Base-by-base conservation (phyloP, 2,329 filamentous ascomycete species). In the Talaromyces sp. region DNA sequence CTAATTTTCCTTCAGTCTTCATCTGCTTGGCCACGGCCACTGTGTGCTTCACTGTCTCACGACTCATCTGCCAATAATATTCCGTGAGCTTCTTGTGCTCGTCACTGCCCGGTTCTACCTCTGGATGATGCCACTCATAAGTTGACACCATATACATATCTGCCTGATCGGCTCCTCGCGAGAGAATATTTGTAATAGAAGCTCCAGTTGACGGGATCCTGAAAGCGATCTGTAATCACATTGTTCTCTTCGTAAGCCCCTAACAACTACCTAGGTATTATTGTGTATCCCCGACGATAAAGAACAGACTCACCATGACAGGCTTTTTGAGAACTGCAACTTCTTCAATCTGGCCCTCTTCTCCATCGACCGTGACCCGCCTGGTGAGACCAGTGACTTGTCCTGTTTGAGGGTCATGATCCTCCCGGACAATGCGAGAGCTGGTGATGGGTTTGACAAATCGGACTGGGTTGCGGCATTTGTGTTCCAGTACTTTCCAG, bases 131-230 rank as follows among this genome's bases (percentile, higher is more conserved):
- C 50, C 50, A 53, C 33, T 53, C 50, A 21, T 53, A 53, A 17
- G 50, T 53, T 21, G 50, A 53, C 19, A 53, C 50, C 50, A 53
- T 53, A 31, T 53, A 53, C 11, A 53, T 39, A 39, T 53, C 50
- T 25, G 10, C 21, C 50, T 53, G 17, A 3, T 53, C 50, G 19
- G 33, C 31, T 21, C 50, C 50, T 21, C 33, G 50, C 39, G 50
- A 53, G 19, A 53, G 50, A 37, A 53, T 53, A 25, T 53, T 53
- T 11, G 10, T 53, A 39, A 53, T 39, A 10, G 19, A 39, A 53
- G 50, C 22, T 28, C 50, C 50, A 37, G 33, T 53, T 17, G 50
- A 53, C 19, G 50, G 50, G 33, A 53, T 37, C 5, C 2, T 37
- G 19, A 53, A 53, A 6, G 33, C 10, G 22, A 53, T 36, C 50